Evolutionary conservation across 805 yeast genomes (phyloP).

Genomic region (Diddensiella santjacobensis): DNA sequence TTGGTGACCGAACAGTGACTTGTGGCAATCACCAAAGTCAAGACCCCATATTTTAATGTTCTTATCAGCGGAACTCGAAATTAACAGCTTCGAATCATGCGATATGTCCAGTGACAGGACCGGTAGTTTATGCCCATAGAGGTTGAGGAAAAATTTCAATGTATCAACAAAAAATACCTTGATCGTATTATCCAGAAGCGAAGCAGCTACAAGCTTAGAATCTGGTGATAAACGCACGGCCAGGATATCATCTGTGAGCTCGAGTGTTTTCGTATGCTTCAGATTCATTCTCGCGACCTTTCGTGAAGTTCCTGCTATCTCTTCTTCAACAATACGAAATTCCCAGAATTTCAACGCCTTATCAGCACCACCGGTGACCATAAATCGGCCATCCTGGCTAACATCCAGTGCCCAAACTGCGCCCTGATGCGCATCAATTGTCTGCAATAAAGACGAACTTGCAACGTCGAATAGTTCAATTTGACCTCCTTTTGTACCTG

Average conservation of each 20-base stretch:
- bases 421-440: conserved; percentile 68
- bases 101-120: conserved; percentile 91
- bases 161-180: conserved; percentile 88
- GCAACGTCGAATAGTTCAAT: conserved; percentile 84
- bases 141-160: conserved; percentile 78
- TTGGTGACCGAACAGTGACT: conserved; percentile 93
- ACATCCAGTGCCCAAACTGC: conserved; percentile 91
- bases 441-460: conserved; percentile 66
- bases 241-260: conserved; percentile 80
- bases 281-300: conserved; percentile 53
- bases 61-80: conserved; percentile 95
- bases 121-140: conserved; percentile 95
- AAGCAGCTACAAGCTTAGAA: conserved; percentile 69
- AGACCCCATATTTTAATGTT: conserved; percentile 98
- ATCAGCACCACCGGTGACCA: conserved; percentile 93
- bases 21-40: conserved; percentile 98
- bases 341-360: conserved; percentile 88
- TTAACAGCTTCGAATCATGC: conserved; percentile 76
- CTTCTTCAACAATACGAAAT: conserved; percentile 58
- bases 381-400: conserved; percentile 75
- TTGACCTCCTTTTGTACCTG: conserved; percentile 85
- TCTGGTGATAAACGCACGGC: conserved; percentile 79
- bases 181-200: conserved; percentile 89
- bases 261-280: conserved; percentile 74
- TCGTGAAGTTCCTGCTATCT: conserved; percentile 65